Evolutionary conservation across 2,329 filamentous ascomycete species (phyloP).

Genomic region (Thelonectria rubi): DNA sequence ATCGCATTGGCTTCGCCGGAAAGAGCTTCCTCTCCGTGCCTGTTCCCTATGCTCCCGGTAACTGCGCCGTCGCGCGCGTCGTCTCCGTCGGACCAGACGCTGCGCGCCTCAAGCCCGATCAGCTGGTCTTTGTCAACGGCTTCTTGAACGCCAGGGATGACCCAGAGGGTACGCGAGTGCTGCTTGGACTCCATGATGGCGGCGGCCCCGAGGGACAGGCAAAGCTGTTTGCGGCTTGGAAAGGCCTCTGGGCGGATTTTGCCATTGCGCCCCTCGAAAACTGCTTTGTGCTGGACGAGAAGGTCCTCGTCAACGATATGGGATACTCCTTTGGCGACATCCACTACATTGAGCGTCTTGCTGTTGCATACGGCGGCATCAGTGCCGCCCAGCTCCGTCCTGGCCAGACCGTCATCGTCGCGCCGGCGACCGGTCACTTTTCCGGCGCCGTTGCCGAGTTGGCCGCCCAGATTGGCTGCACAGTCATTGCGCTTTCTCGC

Average conservation of each 20-base stretch:
- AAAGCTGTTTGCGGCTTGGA: conserved; percentile 28
- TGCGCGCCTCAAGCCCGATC: conserved; percentile 17
- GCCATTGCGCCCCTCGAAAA: conserved; percentile 21
- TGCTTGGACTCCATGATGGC: conserved; percentile 25
- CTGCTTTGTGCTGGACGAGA: conserved; percentile 21
- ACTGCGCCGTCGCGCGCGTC: conserved; percentile 15
- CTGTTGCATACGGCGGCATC: conserved; percentile 29
- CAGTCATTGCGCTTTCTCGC: conserved; percentile 30
- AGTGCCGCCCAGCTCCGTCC: conserved; percentile 10
- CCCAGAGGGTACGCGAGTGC: conserved; percentile 11
- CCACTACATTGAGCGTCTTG: conserved; percentile 30
- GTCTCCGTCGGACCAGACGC: conserved; percentile 25
- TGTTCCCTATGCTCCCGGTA: conserved; percentile 17
- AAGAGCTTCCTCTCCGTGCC: conserved; percentile 20
- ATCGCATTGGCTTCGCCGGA: conserved; percentile 24
- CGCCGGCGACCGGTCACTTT: conserved; percentile 32
- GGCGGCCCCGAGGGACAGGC: conserved; percentile 2
- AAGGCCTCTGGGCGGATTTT: conserved; percentile 29
- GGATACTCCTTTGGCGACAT: conserved; percentile 29
- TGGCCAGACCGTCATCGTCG: conserved; percentile 29
- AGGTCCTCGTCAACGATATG: conserved; percentile 13
- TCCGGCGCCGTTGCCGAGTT: conserved; percentile 30
- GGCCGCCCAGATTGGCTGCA: conserved; percentile 30
- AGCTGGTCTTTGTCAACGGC: conserved; percentile 31
- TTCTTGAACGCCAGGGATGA: conserved; percentile 27